A percentile compares a stretch with the other conserved stretches of the same genome.
These are phyloP conservation scores for Aureobasidium pullulans DNA, from an alignment of 2,329 filamentous ascomycete species.

Conservation along the genomic window DNA sequence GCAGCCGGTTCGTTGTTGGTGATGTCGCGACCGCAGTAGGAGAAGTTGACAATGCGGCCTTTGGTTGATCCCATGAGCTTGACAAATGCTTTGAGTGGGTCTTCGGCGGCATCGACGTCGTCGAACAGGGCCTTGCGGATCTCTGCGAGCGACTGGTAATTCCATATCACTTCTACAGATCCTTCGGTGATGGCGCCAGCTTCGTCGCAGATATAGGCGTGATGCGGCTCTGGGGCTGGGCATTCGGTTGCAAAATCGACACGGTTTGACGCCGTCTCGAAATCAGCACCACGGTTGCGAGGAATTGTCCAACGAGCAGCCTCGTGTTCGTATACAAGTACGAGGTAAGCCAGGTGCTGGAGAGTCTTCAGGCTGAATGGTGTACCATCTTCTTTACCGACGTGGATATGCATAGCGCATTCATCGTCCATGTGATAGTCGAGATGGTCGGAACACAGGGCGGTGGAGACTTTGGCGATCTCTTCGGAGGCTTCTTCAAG, in stretches of 20 bases:
- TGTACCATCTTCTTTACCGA: constrained; percentile 17
- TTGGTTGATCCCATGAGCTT: constrained; percentile 9
- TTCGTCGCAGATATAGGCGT: constrained; percentile 10
- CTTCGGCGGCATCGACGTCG: constrained; percentile 4
- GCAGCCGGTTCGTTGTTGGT: constrained; percentile 4
- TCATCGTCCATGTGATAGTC: constrained; percentile 13
- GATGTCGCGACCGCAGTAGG: constrained; percentile 10
- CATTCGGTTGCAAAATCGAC: constrained; percentile 13
- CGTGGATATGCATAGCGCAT: constrained; percentile 22
- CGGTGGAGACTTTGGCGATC: background rate
- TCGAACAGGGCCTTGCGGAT: constrained; percentile 15
- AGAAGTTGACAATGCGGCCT: constrained; percentile 16
- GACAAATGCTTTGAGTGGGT: background rate
- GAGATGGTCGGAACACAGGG: background rate
- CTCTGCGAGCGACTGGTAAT: constrained; percentile 6
- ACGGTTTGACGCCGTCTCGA: constrained; percentile 15
- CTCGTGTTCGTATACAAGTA: constrained; percentile 19
- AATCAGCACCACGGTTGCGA: constrained; percentile 11
- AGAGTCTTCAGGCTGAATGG: constrained; percentile 17
- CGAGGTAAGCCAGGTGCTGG: constrained; percentile 20
- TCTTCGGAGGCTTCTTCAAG: background rate
- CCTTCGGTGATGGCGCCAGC: background rate
- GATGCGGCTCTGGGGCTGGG: background rate
- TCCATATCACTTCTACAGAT: background rate
- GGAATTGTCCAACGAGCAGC: constrained; percentile 17